phyloP scores from a whole-genome alignment of 129 eudicot species.

The Artemisia argyi region DNA sequence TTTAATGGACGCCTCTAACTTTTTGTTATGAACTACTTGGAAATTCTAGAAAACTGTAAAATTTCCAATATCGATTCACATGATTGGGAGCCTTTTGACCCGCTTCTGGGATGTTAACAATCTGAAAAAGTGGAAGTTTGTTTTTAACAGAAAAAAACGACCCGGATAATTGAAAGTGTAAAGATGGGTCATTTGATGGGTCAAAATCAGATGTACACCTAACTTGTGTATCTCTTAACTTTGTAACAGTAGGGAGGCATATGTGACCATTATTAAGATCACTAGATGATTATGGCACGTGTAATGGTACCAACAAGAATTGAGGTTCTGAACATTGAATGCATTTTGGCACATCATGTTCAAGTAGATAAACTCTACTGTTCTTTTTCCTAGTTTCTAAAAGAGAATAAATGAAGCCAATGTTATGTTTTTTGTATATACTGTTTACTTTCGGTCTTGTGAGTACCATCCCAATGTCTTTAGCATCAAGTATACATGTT shows the following conservation, averaged over 20 bases:
- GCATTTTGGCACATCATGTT: constrained; percentile 15
- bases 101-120: not conserved
- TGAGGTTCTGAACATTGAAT: constrained; percentile 22
- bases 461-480: not conserved
- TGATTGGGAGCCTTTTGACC: not conserved
- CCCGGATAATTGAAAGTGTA: constrained; percentile 8
- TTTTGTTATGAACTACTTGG: constrained; percentile 24
- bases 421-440: not conserved
- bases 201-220: constrained; percentile 20
- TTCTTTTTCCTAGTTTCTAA: not conserved
- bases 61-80: not conserved
- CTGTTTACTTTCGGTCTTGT: not conserved
- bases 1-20: constrained; percentile 32
- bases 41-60: not conserved
- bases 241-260: not conserved
- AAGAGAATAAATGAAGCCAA: not conserved
- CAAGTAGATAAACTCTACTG: constrained; percentile 14
- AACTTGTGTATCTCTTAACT: not conserved
- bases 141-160: not conserved
- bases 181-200: constrained; percentile 26
- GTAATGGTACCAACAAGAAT: constrained; percentile 25
- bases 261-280: constrained; percentile 11
- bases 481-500: not conserved
- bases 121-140: not conserved
- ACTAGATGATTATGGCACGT: constrained; percentile 7